A percentile compares a stretch with the other conserved stretches of the same genome.
These are phyloP conservation scores for Scheffersomyces stipitis DNA, from an alignment of 805 yeast species.

Conservation along the genomic window DNA sequence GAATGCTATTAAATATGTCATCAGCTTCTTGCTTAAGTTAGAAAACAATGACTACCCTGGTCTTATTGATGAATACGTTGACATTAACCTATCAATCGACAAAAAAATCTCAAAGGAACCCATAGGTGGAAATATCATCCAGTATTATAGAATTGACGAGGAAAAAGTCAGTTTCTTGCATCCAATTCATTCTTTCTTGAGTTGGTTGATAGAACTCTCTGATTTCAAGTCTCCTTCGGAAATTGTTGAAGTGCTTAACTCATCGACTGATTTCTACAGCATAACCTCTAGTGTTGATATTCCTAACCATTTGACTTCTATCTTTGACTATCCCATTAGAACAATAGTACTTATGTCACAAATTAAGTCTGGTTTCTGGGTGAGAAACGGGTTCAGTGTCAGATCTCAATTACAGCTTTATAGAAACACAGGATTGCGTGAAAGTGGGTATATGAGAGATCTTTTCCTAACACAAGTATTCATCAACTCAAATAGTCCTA, in stretches of 20 bases:
- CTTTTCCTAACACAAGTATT: slow-evolving; percentile 70
- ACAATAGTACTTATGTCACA: slow-evolving; percentile 79
- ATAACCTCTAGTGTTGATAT: slow-evolving; percentile 6
- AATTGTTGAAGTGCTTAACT: slow-evolving; percentile 18
- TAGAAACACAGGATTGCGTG: slow-evolving; percentile 74
- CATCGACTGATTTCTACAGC: slow-evolving; percentile 7
- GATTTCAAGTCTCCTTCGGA: slow-evolving; percentile 22
- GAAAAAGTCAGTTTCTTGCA: slow-evolving; percentile 70
- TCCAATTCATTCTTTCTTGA: slow-evolving; percentile 72
- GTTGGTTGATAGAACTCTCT: slow-evolving; percentile 67
- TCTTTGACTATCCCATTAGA: slow-evolving; percentile 75
- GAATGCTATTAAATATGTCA: slow-evolving; percentile 31
- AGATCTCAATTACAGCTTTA: slow-evolving; percentile 79
- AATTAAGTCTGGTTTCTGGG: slow-evolving; percentile 90
- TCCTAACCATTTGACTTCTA: slow-evolving; percentile 19
- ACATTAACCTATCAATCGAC: slow-evolving; percentile 17
- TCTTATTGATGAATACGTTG: slow-evolving; percentile 23
- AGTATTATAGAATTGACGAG: slow-evolving; percentile 24
- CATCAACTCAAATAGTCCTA: slow-evolving; percentile 49
- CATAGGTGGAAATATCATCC: slow-evolving; percentile 20
- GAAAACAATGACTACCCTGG: slow-evolving; percentile 31
- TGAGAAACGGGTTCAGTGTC: slow-evolving; percentile 84
- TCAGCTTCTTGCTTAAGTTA: slow-evolving; percentile 26
- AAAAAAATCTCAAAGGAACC: slow-evolving; percentile 20
- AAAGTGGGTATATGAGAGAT: slow-evolving; percentile 79